A percentile compares a stretch with the other conserved stretches of the same genome.
Conservation (phyloP, 2,329 filamentous ascomycete genomes). For the Tolypocladium album region DNA sequence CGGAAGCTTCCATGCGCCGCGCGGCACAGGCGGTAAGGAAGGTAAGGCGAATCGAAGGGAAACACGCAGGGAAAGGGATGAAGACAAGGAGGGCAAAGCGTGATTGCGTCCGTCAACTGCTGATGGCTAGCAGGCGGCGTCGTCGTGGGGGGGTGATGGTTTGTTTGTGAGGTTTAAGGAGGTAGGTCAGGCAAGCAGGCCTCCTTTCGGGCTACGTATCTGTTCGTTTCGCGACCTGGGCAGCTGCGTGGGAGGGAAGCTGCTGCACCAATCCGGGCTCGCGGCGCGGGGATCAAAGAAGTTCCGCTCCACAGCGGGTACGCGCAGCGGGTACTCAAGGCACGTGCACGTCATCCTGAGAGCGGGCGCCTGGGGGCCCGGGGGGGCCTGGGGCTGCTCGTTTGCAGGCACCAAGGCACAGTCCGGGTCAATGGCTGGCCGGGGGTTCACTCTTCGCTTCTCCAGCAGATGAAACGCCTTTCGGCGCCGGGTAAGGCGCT, state of each 20-base stretch:
- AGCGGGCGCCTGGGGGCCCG: too few species aligned
- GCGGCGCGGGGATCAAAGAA: slow-evolving; percentile 2
- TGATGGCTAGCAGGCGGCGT: slow-evolving; percentile 14
- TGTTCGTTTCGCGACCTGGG: slow-evolving; percentile 14
- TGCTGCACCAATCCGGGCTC: slow-evolving; percentile 1
- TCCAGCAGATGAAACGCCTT: neutral
- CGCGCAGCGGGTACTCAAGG: neutral
- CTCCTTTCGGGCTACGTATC: slow-evolving; percentile 19
- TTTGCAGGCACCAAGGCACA: neutral
- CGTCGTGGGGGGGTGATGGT: slow-evolving; percentile 10
- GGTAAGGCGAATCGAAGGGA: slow-evolving; percentile 9
- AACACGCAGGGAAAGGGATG: slow-evolving; percentile 6
- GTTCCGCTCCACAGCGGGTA: slow-evolving; percentile 1
- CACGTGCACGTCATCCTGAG: neutral
- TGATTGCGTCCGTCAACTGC: slow-evolving; percentile 13
- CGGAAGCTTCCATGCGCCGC: slow-evolving; percentile 28
- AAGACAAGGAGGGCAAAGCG: slow-evolving; percentile 2
- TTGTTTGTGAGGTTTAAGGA: slow-evolving; percentile 9
- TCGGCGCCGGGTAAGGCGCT: neutral
- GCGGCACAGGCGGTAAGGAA: slow-evolving; percentile 14
- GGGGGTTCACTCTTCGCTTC: neutral
- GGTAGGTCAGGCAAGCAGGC: slow-evolving; percentile 7
- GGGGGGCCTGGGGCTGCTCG: too few species aligned
- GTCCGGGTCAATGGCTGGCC: neutral
- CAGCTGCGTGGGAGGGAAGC: neutral